phyloP scores from a whole-genome alignment of 805 yeast genomes.

The Ascoidea asiatica region DNA sequence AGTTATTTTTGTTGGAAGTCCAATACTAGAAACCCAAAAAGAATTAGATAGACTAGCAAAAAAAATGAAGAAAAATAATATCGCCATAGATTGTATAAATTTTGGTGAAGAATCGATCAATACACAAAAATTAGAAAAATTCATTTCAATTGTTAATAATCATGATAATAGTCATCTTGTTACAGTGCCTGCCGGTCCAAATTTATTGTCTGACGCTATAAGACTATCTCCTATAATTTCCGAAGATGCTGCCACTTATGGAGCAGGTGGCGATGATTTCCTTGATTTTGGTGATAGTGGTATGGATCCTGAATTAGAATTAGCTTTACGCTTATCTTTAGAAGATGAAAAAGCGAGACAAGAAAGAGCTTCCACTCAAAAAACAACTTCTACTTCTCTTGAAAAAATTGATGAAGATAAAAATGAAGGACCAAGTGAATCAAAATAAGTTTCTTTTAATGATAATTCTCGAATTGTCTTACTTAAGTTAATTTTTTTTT shows the following conservation, averaged over 20 bases:
- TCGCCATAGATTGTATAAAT: conserved; percentile 80
- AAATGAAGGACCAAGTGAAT: conserved; percentile 9
- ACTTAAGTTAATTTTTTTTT: too few species aligned
- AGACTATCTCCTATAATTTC: conserved; percentile 62
- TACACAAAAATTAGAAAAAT: conserved; percentile 66
- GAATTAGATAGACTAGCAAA: conserved; percentile 78
- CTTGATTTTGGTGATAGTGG: conserved; percentile 17
- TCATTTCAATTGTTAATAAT: conserved; percentile 58
- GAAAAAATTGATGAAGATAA: conserved; percentile 20
- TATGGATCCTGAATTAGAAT: conserved; percentile 93
- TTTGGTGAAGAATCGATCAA: conserved; percentile 83
- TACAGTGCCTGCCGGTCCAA: conserved; percentile 81
- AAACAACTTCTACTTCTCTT: background rate
- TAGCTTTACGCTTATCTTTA: conserved; percentile 85
- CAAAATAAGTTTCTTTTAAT: too few species aligned
- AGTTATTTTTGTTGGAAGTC: conserved; percentile 80
- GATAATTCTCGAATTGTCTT: too few species aligned
- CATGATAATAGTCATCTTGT: conserved; percentile 73
- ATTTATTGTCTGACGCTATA: conserved; percentile 68
- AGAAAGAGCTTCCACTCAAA: conserved; percentile 33
- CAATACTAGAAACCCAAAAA: conserved; percentile 53
- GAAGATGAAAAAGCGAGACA: conserved; percentile 93
- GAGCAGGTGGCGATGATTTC: conserved; percentile 29
- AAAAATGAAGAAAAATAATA: conserved; percentile 83
- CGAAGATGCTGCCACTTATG: conserved; percentile 29